Percentiles rank a stretch among this genome's conserved stretches.
These are phyloP conservation scores for Cruciata laevipes DNA, from an alignment of 257 asterid species.

Conservation along the genomic window DNA sequence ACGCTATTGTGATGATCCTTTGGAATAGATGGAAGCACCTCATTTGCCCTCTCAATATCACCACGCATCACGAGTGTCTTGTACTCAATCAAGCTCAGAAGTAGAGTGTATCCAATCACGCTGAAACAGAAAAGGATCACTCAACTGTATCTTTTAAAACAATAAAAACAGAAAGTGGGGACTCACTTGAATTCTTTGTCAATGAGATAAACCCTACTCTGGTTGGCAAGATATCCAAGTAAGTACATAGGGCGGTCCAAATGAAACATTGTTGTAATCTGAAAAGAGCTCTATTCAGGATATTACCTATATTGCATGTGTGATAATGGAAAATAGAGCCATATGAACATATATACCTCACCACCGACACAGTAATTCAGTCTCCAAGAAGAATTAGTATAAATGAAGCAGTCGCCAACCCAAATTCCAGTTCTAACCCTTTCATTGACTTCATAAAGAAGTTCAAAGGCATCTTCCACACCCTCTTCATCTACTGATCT, in stretches of 20 bases:
- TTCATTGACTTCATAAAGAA: conserved; percentile 86
- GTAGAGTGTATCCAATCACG: conserved; percentile 77
- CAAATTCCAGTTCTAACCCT: conserved; percentile 94
- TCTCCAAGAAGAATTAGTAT: conserved; percentile 92
- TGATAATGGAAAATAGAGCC: not conserved
- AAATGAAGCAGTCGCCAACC: conserved; percentile 99
- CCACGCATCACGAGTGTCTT: conserved; percentile 97
- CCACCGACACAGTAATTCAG: conserved; percentile 98
- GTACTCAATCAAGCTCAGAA: conserved; percentile 90
- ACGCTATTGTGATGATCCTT: conserved; percentile 91
- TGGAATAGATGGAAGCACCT: conserved; percentile 75
- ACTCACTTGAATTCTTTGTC: conserved; percentile 98
- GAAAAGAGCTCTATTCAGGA: conserved; percentile 6
- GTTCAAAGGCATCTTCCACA: conserved; percentile 97
- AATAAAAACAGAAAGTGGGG: conserved; percentile 5
- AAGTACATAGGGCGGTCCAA: conserved; percentile 97
- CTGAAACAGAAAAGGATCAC: conserved; percentile 36
- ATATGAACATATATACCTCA: conserved; percentile 56
- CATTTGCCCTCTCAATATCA: conserved; percentile 82
- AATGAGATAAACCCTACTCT: conserved; percentile 77
- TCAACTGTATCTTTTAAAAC: conserved; percentile 6
- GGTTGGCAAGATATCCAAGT: conserved; percentile 94
- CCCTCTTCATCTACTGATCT: conserved; percentile 88
- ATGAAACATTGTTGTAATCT: conserved; percentile 96
- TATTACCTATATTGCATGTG: conserved; percentile 6